phyloP scores from a whole-genome alignment of 768 basidiomycete genomes.

The Kwoniella sp. region DNA sequence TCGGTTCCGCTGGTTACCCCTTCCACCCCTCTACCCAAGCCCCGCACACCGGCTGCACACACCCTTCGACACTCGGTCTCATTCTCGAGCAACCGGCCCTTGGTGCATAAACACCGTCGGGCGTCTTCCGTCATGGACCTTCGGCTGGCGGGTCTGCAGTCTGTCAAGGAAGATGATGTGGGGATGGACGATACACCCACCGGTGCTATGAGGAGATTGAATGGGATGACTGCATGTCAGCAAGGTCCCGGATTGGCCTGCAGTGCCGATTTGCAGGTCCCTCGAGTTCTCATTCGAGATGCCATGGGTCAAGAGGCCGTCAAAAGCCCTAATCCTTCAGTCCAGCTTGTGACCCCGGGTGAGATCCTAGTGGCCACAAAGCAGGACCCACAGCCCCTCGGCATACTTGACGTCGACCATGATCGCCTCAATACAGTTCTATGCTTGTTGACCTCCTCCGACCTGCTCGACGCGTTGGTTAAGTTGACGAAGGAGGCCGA shows the following conservation, averaged over 20 bases:
- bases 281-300: too few species aligned
- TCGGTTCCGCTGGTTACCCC: constrained; percentile 3
- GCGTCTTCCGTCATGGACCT: constrained; percentile 11
- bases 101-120: background rate
- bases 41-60: background rate
- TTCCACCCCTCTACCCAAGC: constrained; percentile 20
- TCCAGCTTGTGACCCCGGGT: too few species aligned
- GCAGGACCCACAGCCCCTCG: too few species aligned
- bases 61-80: constrained; percentile 21
- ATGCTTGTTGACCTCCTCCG: background rate
- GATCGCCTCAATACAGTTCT: background rate
- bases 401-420: too few species aligned
- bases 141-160: background rate
- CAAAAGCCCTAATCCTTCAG: too few species aligned
- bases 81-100: constrained; percentile 5
- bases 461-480: background rate
- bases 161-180: constrained; percentile 12
- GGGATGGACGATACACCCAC: constrained; percentile 20
- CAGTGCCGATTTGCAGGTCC: too few species aligned
- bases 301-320: too few species aligned
- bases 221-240: too few species aligned
- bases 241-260: too few species aligned
- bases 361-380: too few species aligned
- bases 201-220: constrained; percentile 17
- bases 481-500: too few species aligned